A percentile compares a stretch with the other conserved stretches of the same genome.
phyloP scores from a whole-genome alignment of 306 rosid genomes.

The Citrullus colocynthis region DNA sequence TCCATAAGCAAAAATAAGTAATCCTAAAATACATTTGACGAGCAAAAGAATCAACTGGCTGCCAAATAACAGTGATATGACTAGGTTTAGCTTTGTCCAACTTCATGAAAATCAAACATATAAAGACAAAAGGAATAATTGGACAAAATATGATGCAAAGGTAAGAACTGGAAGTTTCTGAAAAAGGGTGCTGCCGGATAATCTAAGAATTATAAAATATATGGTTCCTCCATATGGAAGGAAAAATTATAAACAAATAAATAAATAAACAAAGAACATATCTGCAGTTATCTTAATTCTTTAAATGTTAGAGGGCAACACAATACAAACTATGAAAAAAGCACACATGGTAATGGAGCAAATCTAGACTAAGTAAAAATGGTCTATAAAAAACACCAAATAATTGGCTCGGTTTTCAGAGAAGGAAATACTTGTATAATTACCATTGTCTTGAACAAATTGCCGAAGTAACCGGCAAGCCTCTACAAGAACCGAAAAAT shows the following conservation, averaged over 20 bases:
- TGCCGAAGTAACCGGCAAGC: constrained; percentile 57
- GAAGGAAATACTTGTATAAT: constrained; percentile 8
- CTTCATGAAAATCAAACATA: background rate
- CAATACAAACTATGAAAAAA: background rate
- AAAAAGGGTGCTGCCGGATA: background rate
- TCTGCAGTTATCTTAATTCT: background rate
- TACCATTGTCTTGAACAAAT: constrained; percentile 59
- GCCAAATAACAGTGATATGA: background rate
- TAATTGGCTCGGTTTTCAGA: background rate
- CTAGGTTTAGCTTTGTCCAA: background rate
- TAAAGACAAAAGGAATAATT: background rate
- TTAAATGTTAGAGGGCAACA: background rate
- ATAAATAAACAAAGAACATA: background rate
- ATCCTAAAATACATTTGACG: background rate
- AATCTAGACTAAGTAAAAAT: background rate
- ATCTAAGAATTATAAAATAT: background rate
- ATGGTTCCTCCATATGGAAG: background rate
- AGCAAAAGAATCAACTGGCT: background rate
- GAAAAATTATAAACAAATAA: background rate
- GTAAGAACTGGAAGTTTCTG: background rate
- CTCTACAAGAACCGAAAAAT: constrained; percentile 62
- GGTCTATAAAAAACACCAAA: background rate
- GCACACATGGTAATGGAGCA: background rate
- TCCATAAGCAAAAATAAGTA: background rate
- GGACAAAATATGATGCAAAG: background rate